These are phyloP conservation scores for Suhomyces bribrorum DNA, from an alignment of 1,139 yeast genomes.

Conservation along the genomic window DNA sequence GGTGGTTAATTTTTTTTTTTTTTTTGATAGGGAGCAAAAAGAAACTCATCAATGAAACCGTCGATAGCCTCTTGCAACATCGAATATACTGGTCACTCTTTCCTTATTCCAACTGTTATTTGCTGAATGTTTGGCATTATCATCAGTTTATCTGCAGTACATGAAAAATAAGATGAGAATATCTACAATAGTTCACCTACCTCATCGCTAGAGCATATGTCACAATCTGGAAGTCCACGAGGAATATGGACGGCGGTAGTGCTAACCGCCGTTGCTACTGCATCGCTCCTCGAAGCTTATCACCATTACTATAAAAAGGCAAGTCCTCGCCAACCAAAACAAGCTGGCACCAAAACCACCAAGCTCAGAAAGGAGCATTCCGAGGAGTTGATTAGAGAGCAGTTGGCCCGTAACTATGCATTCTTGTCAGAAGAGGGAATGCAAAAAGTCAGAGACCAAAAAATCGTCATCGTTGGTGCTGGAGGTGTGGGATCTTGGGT, in stretches of 20 bases:
- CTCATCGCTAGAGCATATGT: too few species aligned
- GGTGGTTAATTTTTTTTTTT: too few species aligned
- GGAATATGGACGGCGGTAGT: conserved; percentile 29
- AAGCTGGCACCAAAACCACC: conserved; percentile 4
- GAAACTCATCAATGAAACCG: too few species aligned
- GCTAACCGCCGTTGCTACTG: conserved; percentile 44
- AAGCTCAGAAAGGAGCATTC: conserved; percentile 38
- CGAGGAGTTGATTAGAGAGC: conserved; percentile 82
- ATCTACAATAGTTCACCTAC: too few species aligned
- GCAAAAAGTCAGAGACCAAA: conserved; percentile 68
- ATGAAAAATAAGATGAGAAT: conserved; percentile 9
- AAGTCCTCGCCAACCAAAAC: not conserved
- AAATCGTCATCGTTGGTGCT: conserved; percentile 89
- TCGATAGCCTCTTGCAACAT: too few species aligned
- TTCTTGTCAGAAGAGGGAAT: conserved; percentile 86
- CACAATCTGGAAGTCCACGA: conserved; percentile 2
- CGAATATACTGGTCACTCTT: too few species aligned
- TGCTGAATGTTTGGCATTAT: too few species aligned
- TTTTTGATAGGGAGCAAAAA: too few species aligned
- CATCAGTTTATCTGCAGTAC: conserved; percentile 7
- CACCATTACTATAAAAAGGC: conserved; percentile 26
- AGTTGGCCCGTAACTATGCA: conserved; percentile 89
- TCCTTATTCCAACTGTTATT: too few species aligned
- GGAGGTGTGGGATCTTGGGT: conserved; percentile 99
- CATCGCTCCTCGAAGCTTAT: conserved; percentile 40